These are phyloP conservation scores for Hypoxylon sp. DNA, from an alignment of 2,329 filamentous ascomycete genomes.

Conservation along the genomic window DNA sequence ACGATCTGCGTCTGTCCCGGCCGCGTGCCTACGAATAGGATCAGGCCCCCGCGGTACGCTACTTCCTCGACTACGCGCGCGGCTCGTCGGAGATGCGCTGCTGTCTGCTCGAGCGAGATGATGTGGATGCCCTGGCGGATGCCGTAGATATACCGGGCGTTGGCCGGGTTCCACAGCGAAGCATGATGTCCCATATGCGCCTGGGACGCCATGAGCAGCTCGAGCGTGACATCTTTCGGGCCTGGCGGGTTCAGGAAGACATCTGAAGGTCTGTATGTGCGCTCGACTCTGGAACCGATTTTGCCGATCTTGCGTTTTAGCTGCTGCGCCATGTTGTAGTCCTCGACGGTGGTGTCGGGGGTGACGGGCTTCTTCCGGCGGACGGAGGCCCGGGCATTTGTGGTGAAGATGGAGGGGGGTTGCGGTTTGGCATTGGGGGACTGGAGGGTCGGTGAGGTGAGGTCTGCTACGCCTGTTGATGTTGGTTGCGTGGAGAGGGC, in stretches of 20 bases:
- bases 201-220: conserved; percentile 89
- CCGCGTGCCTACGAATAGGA: conserved; percentile 92
- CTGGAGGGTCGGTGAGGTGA: conserved; percentile 43
- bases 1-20: conserved; percentile 85
- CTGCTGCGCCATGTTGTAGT: conserved; percentile 57
- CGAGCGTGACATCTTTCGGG: conserved; percentile 86
- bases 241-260: conserved; percentile 80
- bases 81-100: conserved; percentile 89
- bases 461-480: conserved; percentile 46
- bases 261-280: conserved; percentile 75
- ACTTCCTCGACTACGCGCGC: conserved; percentile 94
- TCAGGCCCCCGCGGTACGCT: conserved; percentile 82
- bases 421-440: conserved; percentile 41
- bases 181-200: conserved; percentile 92
- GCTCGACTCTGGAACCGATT: conserved; percentile 65
- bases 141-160: conserved; percentile 94
- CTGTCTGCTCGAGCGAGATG: conserved; percentile 90
- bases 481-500: conserved; percentile 57
- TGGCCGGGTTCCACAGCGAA: conserved; percentile 93
- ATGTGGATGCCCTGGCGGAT: conserved; percentile 91
- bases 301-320: conserved; percentile 63
- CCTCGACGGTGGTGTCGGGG: conserved; percentile 55
- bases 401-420: conserved; percentile 50
- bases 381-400: conserved; percentile 38
- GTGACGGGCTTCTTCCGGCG: conserved; percentile 44